A percentile compares a stretch with the other conserved stretches of the same genome.
Conservation (phyloP, 1,284 basidiomycete species). For the Leccinum angustisporum region DNA sequence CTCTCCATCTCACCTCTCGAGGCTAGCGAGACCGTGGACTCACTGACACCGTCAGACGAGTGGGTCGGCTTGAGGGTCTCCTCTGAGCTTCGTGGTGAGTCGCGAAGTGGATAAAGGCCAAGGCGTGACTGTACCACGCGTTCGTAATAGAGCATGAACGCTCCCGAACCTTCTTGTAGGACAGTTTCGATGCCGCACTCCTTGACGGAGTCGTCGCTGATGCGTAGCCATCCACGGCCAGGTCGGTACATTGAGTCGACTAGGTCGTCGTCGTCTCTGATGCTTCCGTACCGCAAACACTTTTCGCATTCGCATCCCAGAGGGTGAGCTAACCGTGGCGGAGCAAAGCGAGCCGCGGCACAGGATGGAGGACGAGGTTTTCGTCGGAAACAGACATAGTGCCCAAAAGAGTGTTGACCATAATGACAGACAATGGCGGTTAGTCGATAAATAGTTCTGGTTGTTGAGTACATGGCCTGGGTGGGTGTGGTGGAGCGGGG, state of each 20-base stretch:
- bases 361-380: constrained; percentile 55
- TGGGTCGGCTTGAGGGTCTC: constrained; percentile 61
- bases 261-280: constrained; percentile 41
- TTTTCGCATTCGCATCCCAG: constrained; percentile 45
- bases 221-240: constrained; percentile 77
- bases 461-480: constrained; percentile 47
- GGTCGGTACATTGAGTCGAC: constrained; percentile 38
- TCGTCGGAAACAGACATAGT: constrained; percentile 88
- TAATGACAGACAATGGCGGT: constrained; percentile 86
- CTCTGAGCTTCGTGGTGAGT: constrained; percentile 49
- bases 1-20: constrained; percentile 22
- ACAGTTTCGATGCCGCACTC: constrained; percentile 78
- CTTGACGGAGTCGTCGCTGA: constrained; percentile 81
- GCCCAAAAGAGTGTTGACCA: constrained; percentile 86
- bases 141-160: constrained; percentile 93
- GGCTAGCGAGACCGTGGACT: constrained; percentile 44
- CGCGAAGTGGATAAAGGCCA: constrained; percentile 30
- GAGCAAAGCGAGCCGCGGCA: constrained; percentile 37
- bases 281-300: constrained; percentile 41
- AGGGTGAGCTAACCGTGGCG: constrained; percentile 51
- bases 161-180: constrained; percentile 67
- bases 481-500: constrained; percentile 54
- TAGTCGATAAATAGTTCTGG: constrained; percentile 75
- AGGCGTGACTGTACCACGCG: constrained; percentile 47
- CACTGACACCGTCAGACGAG: constrained; percentile 38